Base-by-base conservation (phyloP, 495 filamentous ascomycete species). In the Tuber indicum region DNA sequence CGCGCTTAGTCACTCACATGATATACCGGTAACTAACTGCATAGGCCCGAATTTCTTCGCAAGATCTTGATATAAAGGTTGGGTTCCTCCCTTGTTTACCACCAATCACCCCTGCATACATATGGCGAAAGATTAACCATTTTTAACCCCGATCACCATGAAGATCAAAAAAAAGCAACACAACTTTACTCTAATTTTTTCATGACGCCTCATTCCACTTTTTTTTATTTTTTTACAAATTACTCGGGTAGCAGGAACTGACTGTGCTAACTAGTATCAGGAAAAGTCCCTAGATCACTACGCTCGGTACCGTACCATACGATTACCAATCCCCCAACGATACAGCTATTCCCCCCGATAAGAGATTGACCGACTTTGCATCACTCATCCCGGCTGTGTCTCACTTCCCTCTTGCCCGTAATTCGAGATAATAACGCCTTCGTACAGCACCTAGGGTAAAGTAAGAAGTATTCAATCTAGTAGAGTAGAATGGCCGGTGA, bases 101-200 rank as follows among this genome's bases (percentile, higher is more conserved):
- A 71, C 36, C 39, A 32, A 39, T 69, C 21, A 42, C 46, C 62
- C 26, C 49, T 44, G 58, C 21, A 70, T 73, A 70, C 46, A 23
- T 41, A 73, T 78, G 78, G 81, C 82, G 83, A 81, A 86, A 83
- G 88, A 86, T 88, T 87, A 84, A 87, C 86, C 78, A 82, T 87
- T 89, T 89, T 89, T 89, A 89, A 89, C 88, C 84, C 88, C 83
- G 84, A 89, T 84, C 82, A 82, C 84, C 73, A 84, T 87, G 87
- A 87, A 83, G 86, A 87, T 83, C 76, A 87, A 87, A 89, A 86
- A 49, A 66, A 66, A 17, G 58, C 58, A 66, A 81, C 80, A 76
- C 84, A 86, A 84, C 86, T 88, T 86, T 87, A 88, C 87, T 89
- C 88, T 89, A 89, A 89, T 89, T 89, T 89, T 89, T 89, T 89